Evolutionary conservation across 352 stramenopile genomes (phyloP).

Genomic region (Pythium rishiriense): DNA sequence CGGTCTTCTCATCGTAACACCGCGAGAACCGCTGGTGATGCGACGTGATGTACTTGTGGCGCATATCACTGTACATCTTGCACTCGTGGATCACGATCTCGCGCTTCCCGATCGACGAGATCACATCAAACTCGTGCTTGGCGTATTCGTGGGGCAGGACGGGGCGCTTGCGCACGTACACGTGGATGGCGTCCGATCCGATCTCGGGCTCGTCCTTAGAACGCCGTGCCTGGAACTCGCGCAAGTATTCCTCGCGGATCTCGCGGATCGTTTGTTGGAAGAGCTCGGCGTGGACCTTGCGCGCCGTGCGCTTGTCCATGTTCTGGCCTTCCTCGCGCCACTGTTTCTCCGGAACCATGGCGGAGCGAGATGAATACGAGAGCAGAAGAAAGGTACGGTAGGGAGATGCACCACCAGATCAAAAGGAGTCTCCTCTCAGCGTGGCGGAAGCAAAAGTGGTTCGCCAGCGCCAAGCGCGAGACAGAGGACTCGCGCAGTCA

Average conservation of each 20-base stretch:
- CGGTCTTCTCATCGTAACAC: slow-evolving; percentile 71
- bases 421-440: background rate
- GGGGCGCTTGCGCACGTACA: slow-evolving; percentile 88
- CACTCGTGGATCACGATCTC: slow-evolving; percentile 88
- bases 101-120: slow-evolving; percentile 55
- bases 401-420: no score
- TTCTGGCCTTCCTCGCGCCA: slow-evolving; percentile 64
- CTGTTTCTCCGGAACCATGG: slow-evolving; percentile 68
- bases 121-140: slow-evolving; percentile 89
- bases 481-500: no score
- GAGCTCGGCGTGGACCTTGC: slow-evolving; percentile 58
- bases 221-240: slow-evolving; percentile 29
- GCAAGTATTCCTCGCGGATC: slow-evolving; percentile 46
- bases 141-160: slow-evolving; percentile 83
- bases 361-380: background rate
- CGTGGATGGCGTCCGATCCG: slow-evolving; percentile 53
- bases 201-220: slow-evolving; percentile 20
- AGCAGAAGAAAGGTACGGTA: no score
- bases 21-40: slow-evolving; percentile 74
- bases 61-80: slow-evolving; percentile 91
- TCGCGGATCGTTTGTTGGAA: slow-evolving; percentile 53
- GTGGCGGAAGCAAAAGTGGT: background rate
- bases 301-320: slow-evolving; percentile 78
- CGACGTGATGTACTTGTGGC: slow-evolving; percentile 83
- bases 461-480: no score